Percentiles rank a stretch among this genome's conserved stretches.
Evolutionary conservation across 805 yeast genomes (phyloP).

Genomic region (Teunomyces pallodes): DNA sequence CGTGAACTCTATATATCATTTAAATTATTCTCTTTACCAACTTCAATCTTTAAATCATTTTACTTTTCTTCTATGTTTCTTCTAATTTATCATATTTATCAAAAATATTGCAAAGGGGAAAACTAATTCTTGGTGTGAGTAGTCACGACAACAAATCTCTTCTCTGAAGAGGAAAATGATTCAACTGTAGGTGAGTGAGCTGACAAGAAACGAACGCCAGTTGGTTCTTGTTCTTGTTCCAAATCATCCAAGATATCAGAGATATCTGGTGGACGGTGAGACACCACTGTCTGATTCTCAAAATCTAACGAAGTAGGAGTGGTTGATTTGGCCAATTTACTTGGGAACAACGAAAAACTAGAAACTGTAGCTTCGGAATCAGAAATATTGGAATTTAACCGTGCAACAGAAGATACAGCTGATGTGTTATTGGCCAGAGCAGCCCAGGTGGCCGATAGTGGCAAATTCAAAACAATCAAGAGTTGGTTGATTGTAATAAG

Average conservation of each 20-base stretch:
- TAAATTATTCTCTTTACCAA: no score
- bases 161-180: slow-evolving; percentile 1
- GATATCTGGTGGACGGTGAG: background rate
- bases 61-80: background rate
- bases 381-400: background rate
- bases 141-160: slow-evolving; percentile 8
- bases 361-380: background rate
- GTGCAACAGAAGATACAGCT: slow-evolving; percentile 8
- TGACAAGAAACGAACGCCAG: background rate
- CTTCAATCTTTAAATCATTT: no score
- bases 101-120: background rate
- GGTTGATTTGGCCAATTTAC: slow-evolving; percentile 8
- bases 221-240: background rate
- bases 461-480: slow-evolving; percentile 69
- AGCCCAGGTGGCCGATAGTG: slow-evolving; percentile 90
- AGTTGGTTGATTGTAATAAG: slow-evolving; percentile 55
- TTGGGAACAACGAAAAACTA: slow-evolving; percentile 11
- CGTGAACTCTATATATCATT: no score
- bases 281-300: background rate
- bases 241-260: background rate
- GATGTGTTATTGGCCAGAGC: slow-evolving; percentile 54
- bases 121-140: slow-evolving; percentile 8
- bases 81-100: background rate
- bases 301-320: slow-evolving; percentile 4
- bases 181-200: background rate